A percentile compares a stretch with the other conserved stretches of the same genome.
Conservation (phyloP, 2,329 filamentous ascomycete species). For the Cyphellophora europaea region DNA sequence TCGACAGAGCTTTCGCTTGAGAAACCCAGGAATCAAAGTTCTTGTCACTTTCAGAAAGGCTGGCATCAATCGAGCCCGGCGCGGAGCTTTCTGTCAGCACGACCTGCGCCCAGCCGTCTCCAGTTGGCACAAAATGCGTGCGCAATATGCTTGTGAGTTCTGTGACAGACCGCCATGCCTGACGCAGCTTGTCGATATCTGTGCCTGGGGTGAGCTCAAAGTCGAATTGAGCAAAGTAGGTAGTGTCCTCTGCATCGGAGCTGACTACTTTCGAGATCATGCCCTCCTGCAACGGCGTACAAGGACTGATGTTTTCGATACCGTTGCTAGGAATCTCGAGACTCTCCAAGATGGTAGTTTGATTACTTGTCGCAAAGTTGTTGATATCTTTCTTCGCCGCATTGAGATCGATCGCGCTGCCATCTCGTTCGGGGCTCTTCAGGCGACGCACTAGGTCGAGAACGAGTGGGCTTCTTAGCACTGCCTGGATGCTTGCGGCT, state of each 20-base stretch:
- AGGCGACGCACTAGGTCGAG: conserved; percentile 36
- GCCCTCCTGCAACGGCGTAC: conserved; percentile 76
- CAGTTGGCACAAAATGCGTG: conserved; percentile 61
- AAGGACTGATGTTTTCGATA: conserved; percentile 69
- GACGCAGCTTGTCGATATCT: conserved; percentile 39
- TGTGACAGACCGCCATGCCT: conserved; percentile 50
- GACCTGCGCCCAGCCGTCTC: conserved; percentile 69
- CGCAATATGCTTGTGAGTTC: conserved; percentile 55
- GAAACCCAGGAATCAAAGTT: conserved; percentile 44
- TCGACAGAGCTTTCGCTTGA: conserved; percentile 36
- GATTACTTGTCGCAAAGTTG: conserved; percentile 56
- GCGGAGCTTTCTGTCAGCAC: conserved; percentile 37
- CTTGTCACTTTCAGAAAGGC: conserved; percentile 25
- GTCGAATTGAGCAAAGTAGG: conserved; percentile 72
- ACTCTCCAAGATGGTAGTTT: conserved; percentile 40
- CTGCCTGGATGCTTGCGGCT: conserved; percentile 51
- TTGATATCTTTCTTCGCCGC: conserved; percentile 52
- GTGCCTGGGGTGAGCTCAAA: conserved; percentile 43
- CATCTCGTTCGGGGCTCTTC: conserved; percentile 17
- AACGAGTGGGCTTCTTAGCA: conserved; percentile 55
- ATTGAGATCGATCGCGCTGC: conserved; percentile 19
- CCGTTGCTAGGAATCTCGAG: conserved; percentile 43
- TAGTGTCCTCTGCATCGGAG: conserved; percentile 34
- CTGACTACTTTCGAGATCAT: conserved; percentile 66
- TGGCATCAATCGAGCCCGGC: conserved; percentile 27